Conservation (phyloP, 2,329 filamentous ascomycete genomes). For the Gaeumannomyces sp. region DNA sequence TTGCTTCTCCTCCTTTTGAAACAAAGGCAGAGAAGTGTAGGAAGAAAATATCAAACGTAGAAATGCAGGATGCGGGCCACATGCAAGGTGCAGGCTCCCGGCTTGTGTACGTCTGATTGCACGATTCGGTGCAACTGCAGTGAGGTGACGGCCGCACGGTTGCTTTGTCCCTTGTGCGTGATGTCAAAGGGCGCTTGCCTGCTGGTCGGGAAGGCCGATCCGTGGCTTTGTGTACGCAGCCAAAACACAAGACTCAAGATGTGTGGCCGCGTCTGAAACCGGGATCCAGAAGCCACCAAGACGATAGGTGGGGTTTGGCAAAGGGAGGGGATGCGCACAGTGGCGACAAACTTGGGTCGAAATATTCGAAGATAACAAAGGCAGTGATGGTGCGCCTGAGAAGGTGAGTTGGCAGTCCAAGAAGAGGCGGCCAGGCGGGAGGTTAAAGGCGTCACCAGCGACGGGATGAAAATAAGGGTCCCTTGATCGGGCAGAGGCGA, state of each 20-base stretch:
- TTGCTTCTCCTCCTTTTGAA: background rate
- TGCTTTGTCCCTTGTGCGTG: slow-evolving; percentile 5
- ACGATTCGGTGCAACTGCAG: slow-evolving; percentile 2
- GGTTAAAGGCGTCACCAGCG: background rate
- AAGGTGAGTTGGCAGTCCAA: background rate
- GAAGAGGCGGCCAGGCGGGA: background rate
- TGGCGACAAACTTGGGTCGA: background rate
- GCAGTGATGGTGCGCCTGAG: background rate
- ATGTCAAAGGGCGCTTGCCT: background rate
- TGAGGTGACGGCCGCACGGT: slow-evolving; percentile 4
- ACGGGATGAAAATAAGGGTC: background rate
- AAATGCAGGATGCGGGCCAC: slow-evolving; percentile 3
- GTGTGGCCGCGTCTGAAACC: background rate
- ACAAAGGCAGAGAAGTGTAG: background rate
- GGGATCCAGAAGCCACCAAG: background rate
- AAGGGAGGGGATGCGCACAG: too few relatives aligned
- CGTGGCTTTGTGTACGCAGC: background rate
- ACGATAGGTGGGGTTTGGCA: too few relatives aligned
- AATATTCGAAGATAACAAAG: background rate
- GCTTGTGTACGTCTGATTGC: background rate
- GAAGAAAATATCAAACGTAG: slow-evolving; percentile 4
- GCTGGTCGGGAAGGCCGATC: background rate
- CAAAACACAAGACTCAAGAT: slow-evolving; percentile 1
- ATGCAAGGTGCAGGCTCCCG: slow-evolving; percentile 6
- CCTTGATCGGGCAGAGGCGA: background rate